phyloP scores from a whole-genome alignment of 2,329 filamentous ascomycete species.

The Aureobasidium uvarum region DNA sequence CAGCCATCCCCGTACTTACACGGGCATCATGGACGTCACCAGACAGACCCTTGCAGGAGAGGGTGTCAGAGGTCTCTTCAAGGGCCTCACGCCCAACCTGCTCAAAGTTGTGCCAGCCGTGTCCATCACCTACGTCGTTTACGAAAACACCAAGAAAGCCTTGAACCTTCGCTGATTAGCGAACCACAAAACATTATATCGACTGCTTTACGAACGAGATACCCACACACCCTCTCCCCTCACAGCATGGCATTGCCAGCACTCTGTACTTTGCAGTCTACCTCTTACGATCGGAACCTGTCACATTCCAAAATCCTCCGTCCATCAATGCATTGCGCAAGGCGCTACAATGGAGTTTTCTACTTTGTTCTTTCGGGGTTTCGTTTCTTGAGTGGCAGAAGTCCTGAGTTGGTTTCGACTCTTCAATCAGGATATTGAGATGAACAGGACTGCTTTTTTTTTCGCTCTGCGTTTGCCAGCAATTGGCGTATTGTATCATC shows the following conservation, averaged over 20 bases:
- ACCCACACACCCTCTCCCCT: constrained; percentile 21
- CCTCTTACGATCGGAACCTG: neutral
- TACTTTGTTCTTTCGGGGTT: neutral
- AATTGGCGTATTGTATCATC: constrained; percentile 9
- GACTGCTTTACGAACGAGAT: constrained; percentile 21
- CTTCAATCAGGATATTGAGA: constrained; percentile 1
- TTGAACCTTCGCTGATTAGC: constrained; percentile 45
- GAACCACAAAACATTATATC: neutral
- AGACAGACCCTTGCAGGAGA: constrained; percentile 78
- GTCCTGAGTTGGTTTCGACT: neutral
- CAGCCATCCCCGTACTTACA: constrained; percentile 88
- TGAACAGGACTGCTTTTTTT: neutral
- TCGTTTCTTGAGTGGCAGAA: neutral
- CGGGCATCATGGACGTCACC: constrained; percentile 85
- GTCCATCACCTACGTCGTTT: constrained; percentile 88
- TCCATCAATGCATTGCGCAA: constrained; percentile 23
- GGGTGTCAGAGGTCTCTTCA: constrained; percentile 83
- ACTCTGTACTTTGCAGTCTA: neutral
- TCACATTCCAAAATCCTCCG: neutral
- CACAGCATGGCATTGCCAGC: constrained; percentile 4
- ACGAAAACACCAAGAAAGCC: constrained; percentile 81
- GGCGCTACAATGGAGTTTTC: constrained; percentile 23
- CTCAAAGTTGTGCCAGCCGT: constrained; percentile 95
- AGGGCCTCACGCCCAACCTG: constrained; percentile 90
- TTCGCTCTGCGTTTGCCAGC: constrained; percentile 1